Base-by-base conservation (phyloP, 2,329 filamentous ascomycete species). In the Diaporthe sp. region DNA sequence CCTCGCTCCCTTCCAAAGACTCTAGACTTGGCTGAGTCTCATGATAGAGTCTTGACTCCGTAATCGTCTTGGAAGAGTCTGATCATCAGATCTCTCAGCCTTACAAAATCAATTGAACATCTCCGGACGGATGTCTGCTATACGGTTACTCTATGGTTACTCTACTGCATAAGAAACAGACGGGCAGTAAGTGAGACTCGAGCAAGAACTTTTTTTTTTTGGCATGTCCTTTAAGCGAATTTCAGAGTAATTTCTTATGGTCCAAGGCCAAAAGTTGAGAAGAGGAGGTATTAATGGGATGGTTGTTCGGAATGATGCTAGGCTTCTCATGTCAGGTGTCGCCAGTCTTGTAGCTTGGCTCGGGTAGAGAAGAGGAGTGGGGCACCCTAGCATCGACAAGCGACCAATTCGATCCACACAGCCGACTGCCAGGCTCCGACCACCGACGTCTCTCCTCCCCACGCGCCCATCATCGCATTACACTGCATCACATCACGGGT, bases 381-480 rank as follows among this genome's bases (percentile, higher is more conserved):
- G 60, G 72, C 33, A 15, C 35, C 54, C 30, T 57, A 35, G 61
- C 61, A 35, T 50, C 30, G 61, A n/a, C 40, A 67, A 25, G 58
- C 60, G 61, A n/a, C 61, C 61, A 67, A 68, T 54, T 68, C n/a
- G 64, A 40, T 12, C 64, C 33, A 68, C 47, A 33, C 33, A 40
- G 47, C 47, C 64, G 64, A 68, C 64, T 35, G 25, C 33, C 47
- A 68, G 64, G 47, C 47, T 68, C 64, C 64, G 64, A 68, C 64
- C 45, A 30, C 64, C 64, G 64, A 68, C 64, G 45, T 68, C 64
- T 68, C 64, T 52, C 17, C 64, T 52, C 70, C 70, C 47, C 70
- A 64, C 69, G 50, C 58, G 70, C 38, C 25, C 50, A 64, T 61
- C 57, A 64, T 64, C 47, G 33, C 47, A 61, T 64, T 64, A 42